phyloP scores from a whole-genome alignment of 768 basidiomycete genomes.

The Lactifluus hygrophoroides region DNA sequence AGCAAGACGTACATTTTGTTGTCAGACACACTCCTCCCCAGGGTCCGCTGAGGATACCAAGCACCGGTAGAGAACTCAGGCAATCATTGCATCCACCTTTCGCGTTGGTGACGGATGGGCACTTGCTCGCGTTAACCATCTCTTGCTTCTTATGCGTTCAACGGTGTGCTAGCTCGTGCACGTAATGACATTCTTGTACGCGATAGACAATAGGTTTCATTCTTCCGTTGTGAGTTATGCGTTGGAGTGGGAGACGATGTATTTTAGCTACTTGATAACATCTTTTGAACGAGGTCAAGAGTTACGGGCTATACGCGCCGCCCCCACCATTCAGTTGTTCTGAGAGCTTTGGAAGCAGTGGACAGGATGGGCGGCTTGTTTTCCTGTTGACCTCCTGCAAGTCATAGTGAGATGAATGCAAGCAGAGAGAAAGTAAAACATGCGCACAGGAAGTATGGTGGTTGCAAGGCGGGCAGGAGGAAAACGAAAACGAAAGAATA shows the following conservation, averaged over 20 bases:
- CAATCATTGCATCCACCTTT: slow-evolving; percentile 76
- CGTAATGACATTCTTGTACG: slow-evolving; percentile 90
- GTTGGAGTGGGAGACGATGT: slow-evolving; percentile 56
- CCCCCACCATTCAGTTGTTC: slow-evolving; percentile 85
- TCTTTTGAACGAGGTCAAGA: slow-evolving; percentile 35
- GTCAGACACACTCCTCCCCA: slow-evolving; percentile 86
- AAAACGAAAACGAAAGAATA: not conserved
- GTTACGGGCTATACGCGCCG: slow-evolving; percentile 55
- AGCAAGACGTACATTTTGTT: slow-evolving; percentile 61
- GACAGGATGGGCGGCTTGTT: slow-evolving; percentile 28
- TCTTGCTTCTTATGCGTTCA: slow-evolving; percentile 68
- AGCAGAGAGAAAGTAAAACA: not conserved
- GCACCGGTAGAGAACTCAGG: slow-evolving; percentile 47
- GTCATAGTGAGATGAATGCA: slow-evolving; percentile 2
- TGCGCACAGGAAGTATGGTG: slow-evolving; percentile 17
- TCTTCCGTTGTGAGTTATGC: slow-evolving; percentile 72
- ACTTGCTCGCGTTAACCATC: slow-evolving; percentile 42
- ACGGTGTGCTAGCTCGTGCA: slow-evolving; percentile 81
- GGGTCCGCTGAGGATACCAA: slow-evolving; percentile 53
- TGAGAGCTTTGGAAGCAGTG: slow-evolving; percentile 70
- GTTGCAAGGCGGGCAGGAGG: not conserved
- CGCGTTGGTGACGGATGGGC: slow-evolving; percentile 65
- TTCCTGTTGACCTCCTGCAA: slow-evolving; percentile 18
- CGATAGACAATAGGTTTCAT: slow-evolving; percentile 81
- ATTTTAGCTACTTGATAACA: slow-evolving; percentile 71